A percentile compares a stretch with the other conserved stretches of the same genome.
Evolutionary conservation across 164 flowering plant species (phyloP).

Genomic region (Sextonia rubra): DNA sequence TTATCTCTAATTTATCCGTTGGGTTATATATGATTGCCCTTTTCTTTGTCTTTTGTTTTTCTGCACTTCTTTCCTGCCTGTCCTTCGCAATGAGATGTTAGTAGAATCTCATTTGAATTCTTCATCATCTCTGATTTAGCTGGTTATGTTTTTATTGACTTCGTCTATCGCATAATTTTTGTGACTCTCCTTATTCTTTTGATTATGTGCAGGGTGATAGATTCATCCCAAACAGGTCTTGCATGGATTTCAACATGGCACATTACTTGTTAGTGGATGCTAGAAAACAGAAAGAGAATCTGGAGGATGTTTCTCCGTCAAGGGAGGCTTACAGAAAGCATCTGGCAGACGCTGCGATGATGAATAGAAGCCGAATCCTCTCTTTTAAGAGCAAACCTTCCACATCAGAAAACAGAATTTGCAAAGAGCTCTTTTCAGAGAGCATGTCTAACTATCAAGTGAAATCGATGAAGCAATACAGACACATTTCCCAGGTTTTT

Average conservation of each 20-base stretch:
- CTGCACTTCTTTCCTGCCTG: too few relatives aligned
- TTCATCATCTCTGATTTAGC: too few relatives aligned
- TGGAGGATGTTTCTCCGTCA: conserved; percentile 30
- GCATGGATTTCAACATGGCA: conserved; percentile 51
- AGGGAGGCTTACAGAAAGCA: conserved; percentile 44
- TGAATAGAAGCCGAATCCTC: conserved; percentile 45
- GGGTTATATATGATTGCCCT: too few relatives aligned
- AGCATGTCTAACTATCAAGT: conserved; percentile 10
- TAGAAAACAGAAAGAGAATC: conserved; percentile 41
- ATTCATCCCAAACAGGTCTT: conserved; percentile 49
- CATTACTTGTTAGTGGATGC: conserved; percentile 37
- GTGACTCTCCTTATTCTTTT: background rate
- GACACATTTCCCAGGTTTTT: conserved; percentile 55
- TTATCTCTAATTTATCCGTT: too few relatives aligned
- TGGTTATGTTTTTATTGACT: too few relatives aligned
- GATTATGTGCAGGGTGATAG: conserved; percentile 36
- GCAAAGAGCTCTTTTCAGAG: conserved; percentile 17
- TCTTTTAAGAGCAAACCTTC: conserved; percentile 53
- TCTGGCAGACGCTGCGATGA: conserved; percentile 35
- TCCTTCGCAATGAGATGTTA: too few relatives aligned
- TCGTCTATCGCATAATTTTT: too few relatives aligned
- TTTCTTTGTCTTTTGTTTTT: too few relatives aligned
- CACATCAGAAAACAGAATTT: conserved; percentile 21
- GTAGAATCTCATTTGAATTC: too few relatives aligned
- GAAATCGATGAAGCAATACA: conserved; percentile 30